Base-by-base conservation (phyloP, 2,329 filamentous ascomycete genomes). In the Microdochium paspali region DNA sequence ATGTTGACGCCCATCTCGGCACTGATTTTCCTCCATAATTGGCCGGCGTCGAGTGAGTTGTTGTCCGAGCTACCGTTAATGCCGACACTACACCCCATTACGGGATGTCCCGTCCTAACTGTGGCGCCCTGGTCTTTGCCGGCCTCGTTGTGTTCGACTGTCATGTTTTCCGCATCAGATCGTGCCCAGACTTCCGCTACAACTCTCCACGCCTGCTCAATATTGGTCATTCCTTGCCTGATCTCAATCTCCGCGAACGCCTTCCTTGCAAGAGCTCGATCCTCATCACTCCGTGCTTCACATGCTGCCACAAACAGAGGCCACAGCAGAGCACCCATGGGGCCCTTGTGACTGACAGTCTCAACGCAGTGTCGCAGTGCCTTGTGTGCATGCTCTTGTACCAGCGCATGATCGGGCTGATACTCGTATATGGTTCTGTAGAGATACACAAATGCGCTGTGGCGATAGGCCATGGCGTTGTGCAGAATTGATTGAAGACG, bases 171-270 rank as follows among this genome's bases (percentile, higher is more conserved):
- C 10, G 53, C 48, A 49, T 81, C 77, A 0, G 70, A 70, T 47
- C 77, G 66, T 47, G 68, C 68, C 63, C 80, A 84, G 10, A 84
- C 74, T 58, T 82, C 79, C 53, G 76, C 69, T 3, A 81, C 73
- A 30, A 84, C 76, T 12, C 69, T 69, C 76, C 79, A 81, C 3
- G 79, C 75, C 50, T 77, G 69, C 51, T 72, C 71, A 49, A 84
- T 83, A 54, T 84, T 85, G 18, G 72, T 73, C 80, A 84, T 84
- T 20, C 80, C 79, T 58, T 84, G 81, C 18, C 79, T 65, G 46
- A 66, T 69, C 49, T 76, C 73, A 9, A 81, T 68, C 4, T 72
- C 73, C 4, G 62, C 58, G 54, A 84, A 83, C 0, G 76, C 67
- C 47, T 66, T 65, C 24, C 67, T 60, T 3, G 79, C 77, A 18